These are phyloP conservation scores for Fragilariopsis cylindrus DNA, from an alignment of 108 stramenopile genomes.

Conservation along the genomic window DNA sequence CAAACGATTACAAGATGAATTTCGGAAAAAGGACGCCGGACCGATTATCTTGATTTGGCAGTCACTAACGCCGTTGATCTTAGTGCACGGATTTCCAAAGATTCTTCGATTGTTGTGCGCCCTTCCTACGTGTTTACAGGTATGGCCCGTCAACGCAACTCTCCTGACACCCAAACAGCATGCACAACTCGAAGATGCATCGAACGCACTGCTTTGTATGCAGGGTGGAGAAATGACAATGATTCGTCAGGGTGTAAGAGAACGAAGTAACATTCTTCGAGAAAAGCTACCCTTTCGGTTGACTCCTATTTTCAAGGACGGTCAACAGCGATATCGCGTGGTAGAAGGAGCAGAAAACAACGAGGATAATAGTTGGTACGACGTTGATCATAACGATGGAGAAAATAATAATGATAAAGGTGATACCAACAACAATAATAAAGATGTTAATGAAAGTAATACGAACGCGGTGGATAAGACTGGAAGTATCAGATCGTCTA, in stretches of 20 bases:
- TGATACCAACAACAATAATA: neutral
- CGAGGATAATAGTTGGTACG: too few species aligned
- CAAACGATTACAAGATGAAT: neutral
- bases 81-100: conserved; percentile 29
- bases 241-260: conserved; percentile 44
- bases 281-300: conserved; percentile 32
- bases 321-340: neutral
- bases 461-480: neutral
- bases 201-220: conserved; percentile 35
- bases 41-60: conserved; percentile 35
- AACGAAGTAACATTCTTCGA: conserved; percentile 35
- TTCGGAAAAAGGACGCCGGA: neutral
- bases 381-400: neutral
- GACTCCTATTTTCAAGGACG: neutral
- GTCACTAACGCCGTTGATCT: conserved; percentile 35
- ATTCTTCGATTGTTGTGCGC: conserved; percentile 24
- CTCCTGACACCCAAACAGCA: conserved; percentile 29
- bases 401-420: neutral
- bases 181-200: conserved; percentile 33
- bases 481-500: neutral
- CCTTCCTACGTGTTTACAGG: conserved; percentile 21
- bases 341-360: neutral
- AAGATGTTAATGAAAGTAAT: neutral
- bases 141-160: conserved; percentile 30
- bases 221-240: conserved; percentile 36